phyloP scores from a whole-genome alignment of 2,329 filamentous ascomycete genomes.

The Penicillium occitanis region DNA sequence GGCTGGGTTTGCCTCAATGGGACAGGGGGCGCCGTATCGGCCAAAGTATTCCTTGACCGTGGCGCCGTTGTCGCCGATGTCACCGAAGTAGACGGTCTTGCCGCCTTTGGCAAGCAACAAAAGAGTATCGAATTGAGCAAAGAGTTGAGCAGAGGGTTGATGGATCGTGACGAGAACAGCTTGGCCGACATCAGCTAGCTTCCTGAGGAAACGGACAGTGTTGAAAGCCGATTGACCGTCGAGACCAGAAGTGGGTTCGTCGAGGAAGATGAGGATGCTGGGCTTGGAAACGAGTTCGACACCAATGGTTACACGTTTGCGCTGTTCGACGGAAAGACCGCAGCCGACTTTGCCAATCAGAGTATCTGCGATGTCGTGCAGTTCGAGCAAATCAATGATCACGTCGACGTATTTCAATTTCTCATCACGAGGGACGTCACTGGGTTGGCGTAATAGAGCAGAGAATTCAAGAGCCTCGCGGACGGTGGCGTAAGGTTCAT shows the following conservation, averaged over 20 bases:
- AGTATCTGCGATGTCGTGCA: conserved; percentile 64
- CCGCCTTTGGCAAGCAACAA: conserved; percentile 65
- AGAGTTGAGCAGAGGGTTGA: conserved; percentile 65
- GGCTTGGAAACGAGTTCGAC: conserved; percentile 70
- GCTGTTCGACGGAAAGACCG: conserved; percentile 62
- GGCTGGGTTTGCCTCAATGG: conserved; percentile 60
- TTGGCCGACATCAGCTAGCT: conserved; percentile 63
- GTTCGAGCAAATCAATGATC: conserved; percentile 63
- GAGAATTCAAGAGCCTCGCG: conserved; percentile 67
- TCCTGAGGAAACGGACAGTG: conserved; percentile 65
- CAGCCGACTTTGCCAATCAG: conserved; percentile 51
- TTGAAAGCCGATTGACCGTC: conserved; percentile 67
- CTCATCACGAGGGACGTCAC: conserved; percentile 53
- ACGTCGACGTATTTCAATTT: conserved; percentile 65
- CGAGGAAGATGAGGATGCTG: conserved; percentile 65
- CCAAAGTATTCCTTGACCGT: conserved; percentile 67
- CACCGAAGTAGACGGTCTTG: conserved; percentile 70
- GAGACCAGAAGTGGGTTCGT: conserved; percentile 69
- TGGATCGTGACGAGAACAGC: conserved; percentile 71
- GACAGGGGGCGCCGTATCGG: conserved; percentile 63
- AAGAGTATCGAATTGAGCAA: conserved; percentile 70
- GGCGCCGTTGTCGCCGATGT: conserved; percentile 63
- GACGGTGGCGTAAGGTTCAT: conserved; percentile 65
- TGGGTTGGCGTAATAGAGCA: conserved; percentile 60
- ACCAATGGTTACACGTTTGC: conserved; percentile 69